Evolutionary conservation across 1,139 yeast species (phyloP).

Genomic region (Candida freyschussii): DNA sequence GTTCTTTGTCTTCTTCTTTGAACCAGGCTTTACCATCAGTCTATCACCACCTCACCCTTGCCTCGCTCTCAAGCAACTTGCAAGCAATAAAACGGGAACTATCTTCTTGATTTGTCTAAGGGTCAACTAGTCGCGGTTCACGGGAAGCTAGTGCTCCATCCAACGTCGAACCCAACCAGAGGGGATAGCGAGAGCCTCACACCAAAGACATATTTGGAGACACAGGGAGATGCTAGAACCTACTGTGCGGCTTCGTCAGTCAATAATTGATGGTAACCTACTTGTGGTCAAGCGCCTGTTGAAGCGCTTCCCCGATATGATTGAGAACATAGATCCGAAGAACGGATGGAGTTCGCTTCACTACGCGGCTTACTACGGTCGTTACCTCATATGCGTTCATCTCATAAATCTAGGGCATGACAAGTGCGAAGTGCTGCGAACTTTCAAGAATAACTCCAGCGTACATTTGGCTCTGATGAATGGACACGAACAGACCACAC

Average conservation of each 20-base stretch:
- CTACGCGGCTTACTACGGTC: conserved; percentile 79
- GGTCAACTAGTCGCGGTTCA: too few species aligned
- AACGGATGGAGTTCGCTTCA: conserved; percentile 91
- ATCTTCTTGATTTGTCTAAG: too few species aligned
- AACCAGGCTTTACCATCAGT: too few species aligned
- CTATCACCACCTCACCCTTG: too few species aligned
- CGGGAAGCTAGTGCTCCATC: too few species aligned
- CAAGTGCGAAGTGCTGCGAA: conserved; percentile 41
- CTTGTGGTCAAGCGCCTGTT: conserved; percentile 69
- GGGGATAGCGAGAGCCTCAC: too few species aligned
- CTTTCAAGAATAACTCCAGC: conserved; percentile 68
- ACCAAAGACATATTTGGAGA: background rate
- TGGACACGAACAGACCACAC: conserved; percentile 76
- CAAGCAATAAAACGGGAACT: too few species aligned
- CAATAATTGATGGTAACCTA: conserved; percentile 67
- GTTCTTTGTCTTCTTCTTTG: too few species aligned
- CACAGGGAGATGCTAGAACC: conserved; percentile 52
- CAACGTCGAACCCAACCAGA: background rate
- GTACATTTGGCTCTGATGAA: conserved; percentile 69
- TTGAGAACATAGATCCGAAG: conserved; percentile 65
- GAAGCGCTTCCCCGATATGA: conserved; percentile 66
- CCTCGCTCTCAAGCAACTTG: too few species aligned
- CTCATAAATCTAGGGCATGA: conserved; percentile 49
- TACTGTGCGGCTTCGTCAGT: conserved; percentile 62
- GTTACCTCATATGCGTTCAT: conserved; percentile 70